A percentile compares a stretch with the other conserved stretches of the same genome.
Evolutionary conservation across 140 eudicot species (phyloP).

Genomic region (Erigeron philadelphicus): DNA sequence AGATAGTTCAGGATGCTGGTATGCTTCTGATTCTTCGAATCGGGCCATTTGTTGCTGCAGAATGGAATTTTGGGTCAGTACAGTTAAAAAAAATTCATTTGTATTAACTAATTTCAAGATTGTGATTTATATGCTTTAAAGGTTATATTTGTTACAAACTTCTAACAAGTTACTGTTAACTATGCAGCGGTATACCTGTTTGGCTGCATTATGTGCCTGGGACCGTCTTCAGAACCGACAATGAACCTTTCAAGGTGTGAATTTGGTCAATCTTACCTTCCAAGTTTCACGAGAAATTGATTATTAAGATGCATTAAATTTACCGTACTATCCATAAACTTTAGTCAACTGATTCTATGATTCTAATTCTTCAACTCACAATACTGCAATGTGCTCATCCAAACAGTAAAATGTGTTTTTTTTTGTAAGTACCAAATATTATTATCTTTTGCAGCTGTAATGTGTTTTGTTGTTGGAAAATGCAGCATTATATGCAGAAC

Average conservation of each 20-base stretch:
- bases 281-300: slow-evolving; percentile 1
- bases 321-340: background rate
- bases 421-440: background rate
- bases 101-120: background rate
- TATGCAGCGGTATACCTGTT: slow-evolving; percentile 83
- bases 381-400: background rate
- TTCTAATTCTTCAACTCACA: slow-evolving; percentile 1
- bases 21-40: slow-evolving; percentile 84
- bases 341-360: background rate
- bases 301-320: background rate
- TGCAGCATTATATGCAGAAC: slow-evolving; percentile 89
- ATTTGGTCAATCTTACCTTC: slow-evolving; percentile 10
- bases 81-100: background rate
- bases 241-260: slow-evolving; percentile 82
- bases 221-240: slow-evolving; percentile 85
- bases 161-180: slow-evolving; percentile 22
- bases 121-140: background rate
- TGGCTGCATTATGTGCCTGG: slow-evolving; percentile 96
- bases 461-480: slow-evolving; percentile 17
- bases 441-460: slow-evolving; percentile 11
- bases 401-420: slow-evolving; percentile 3
- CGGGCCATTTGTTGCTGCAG: slow-evolving; percentile 98
- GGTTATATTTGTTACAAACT: background rate
- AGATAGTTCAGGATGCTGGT: slow-evolving; percentile 84
- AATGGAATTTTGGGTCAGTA: slow-evolving; percentile 91